Evolutionary conservation across 2,329 filamentous ascomycete species (phyloP).

Genomic region (Colletotrichum limetticola): DNA sequence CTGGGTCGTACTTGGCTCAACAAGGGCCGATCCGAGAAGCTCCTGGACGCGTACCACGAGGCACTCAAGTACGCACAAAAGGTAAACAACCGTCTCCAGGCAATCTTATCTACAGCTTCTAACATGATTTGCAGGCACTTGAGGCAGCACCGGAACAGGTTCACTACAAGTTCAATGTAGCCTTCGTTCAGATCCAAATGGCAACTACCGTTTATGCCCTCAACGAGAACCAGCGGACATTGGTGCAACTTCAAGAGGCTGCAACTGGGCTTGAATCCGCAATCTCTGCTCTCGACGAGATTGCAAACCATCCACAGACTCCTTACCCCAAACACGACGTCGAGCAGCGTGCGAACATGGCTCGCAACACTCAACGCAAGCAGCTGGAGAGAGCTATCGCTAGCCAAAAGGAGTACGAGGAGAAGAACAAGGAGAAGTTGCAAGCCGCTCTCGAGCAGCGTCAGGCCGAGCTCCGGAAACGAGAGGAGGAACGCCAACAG

Average conservation of each 20-base stretch:
- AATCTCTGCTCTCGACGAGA: conserved; percentile 76
- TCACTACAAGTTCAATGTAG: conserved; percentile 97
- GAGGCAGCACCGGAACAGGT: conserved; percentile 83
- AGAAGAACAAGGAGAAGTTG: conserved; percentile 90
- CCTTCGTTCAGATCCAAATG: conserved; percentile 96
- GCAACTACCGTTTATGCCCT: conserved; percentile 82
- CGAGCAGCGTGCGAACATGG: conserved; percentile 97
- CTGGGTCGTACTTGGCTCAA: conserved; percentile 89
- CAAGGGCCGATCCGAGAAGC: conserved; percentile 74
- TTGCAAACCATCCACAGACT: conserved; percentile 71
- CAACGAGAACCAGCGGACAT: conserved; percentile 79
- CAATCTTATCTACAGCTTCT: conserved; percentile 29
- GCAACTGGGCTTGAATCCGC: conserved; percentile 85
- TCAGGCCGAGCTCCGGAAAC: conserved; percentile 80
- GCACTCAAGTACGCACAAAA: conserved; percentile 71
- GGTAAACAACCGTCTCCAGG: conserved; percentile 50
- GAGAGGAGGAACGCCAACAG: conserved; percentile 80
- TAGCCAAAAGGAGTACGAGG: conserved; percentile 90
- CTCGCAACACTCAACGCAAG: conserved; percentile 90
- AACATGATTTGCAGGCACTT: conserved; percentile 67
- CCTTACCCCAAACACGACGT: conserved; percentile 93
- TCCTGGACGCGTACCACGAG: conserved; percentile 66
- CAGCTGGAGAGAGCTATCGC: conserved; percentile 89
- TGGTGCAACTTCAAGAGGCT: conserved; percentile 84
- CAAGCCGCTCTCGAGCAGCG: conserved; percentile 82